Evolutionary conservation across 441 rosid species (phyloP).

Genomic region (Flueggea neowawraea): DNA sequence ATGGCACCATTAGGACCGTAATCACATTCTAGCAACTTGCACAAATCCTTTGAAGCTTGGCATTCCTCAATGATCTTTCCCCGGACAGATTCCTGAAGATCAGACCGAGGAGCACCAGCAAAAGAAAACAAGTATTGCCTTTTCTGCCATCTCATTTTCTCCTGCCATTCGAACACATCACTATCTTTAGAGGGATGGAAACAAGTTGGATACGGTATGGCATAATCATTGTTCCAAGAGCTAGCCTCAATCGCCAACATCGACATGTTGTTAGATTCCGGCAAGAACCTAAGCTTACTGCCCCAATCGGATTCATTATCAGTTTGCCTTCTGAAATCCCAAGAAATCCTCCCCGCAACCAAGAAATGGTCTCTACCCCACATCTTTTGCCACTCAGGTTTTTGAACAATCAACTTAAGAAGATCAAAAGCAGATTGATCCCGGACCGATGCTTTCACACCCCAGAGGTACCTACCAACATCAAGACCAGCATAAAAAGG

Average conservation of each 20-base stretch:
- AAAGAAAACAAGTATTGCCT: conserved; percentile 63
- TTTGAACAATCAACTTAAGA: conserved; percentile 43
- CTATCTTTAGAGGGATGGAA: conserved; percentile 63
- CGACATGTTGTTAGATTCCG: conserved; percentile 64
- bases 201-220: conserved; percentile 79
- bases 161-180: conserved; percentile 67
- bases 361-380: conserved; percentile 81
- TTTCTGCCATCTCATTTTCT: conserved; percentile 35
- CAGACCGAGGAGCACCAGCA: conserved; percentile 82
- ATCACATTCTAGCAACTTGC: conserved; percentile 68
- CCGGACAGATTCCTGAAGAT: conserved; percentile 47
- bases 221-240: conserved; percentile 67
- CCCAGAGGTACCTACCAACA: conserved; percentile 59
- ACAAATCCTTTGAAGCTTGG: conserved; percentile 40
- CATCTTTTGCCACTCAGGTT: conserved; percentile 62
- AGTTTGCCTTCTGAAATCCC: conserved; percentile 79
- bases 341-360: conserved; percentile 67
- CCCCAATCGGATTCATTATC: conserved; percentile 73
- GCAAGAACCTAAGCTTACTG: conserved; percentile 64
- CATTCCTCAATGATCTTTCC: conserved; percentile 75
- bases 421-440: conserved; percentile 52
- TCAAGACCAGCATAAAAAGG: conserved; percentile 86
- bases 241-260: conserved; percentile 73
- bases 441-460: conserved; percentile 41
- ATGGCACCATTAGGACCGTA: conserved; percentile 48